Conservation (phyloP, 768 basidiomycete species). For the Pleurotus tuber-regium region DNA sequence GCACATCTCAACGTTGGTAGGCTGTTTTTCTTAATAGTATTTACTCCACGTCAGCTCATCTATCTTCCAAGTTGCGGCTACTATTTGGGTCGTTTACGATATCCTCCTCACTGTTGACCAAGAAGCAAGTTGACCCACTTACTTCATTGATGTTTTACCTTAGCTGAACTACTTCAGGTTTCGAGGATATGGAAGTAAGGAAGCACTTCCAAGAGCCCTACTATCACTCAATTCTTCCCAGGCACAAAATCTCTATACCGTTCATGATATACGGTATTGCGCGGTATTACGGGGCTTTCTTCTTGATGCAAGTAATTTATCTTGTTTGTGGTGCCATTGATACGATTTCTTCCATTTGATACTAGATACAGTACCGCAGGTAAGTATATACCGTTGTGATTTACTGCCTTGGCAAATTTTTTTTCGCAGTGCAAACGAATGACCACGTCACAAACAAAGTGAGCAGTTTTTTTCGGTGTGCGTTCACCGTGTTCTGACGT, state of each 20-base stretch:
- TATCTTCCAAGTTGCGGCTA: not conserved
- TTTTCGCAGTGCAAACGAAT: not conserved
- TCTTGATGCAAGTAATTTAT: not conserved
- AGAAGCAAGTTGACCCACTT: no score
- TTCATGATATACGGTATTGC: not conserved
- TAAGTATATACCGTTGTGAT: not conserved
- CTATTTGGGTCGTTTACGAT: not conserved
- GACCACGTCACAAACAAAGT: not conserved
- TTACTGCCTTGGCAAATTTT: not conserved
- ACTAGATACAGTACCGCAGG: not conserved
- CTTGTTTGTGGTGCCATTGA: not conserved
- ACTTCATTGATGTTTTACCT: no score
- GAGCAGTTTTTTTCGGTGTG: not conserved
- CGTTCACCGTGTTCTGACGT: not conserved
- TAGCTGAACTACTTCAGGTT: no score
- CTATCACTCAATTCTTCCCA: no score
- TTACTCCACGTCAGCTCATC: no score
- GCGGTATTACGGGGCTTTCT: not conserved
- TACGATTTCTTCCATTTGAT: not conserved
- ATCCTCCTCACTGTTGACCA: not conserved
- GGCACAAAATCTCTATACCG: not conserved
- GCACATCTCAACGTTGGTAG: no score
- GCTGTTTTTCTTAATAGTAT: no score
- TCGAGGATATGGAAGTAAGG: no score
- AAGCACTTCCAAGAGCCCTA: no score